These are phyloP conservation scores for Pseudoscleropodium purum DNA, from an alignment of 225 moss, liverwort and hornwort genomes.

Conservation along the genomic window DNA sequence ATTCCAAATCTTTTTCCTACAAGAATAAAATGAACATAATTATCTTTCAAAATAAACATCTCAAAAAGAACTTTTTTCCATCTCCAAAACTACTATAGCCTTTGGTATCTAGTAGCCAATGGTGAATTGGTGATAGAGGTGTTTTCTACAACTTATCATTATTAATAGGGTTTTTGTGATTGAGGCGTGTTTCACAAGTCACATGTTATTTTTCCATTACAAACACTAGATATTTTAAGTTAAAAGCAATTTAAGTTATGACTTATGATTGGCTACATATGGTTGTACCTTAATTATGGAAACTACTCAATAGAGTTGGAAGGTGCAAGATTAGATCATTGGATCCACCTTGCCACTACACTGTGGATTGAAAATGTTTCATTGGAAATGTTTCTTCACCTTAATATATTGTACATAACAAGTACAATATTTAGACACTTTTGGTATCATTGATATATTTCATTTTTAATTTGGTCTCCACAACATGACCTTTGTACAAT, in stretches of 20 bases:
- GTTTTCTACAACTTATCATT: not conserved
- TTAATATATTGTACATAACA: too few species aligned
- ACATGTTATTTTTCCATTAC: not conserved
- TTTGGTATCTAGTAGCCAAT: not conserved
- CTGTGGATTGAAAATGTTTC: not conserved
- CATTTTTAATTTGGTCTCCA: not conserved
- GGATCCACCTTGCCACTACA: not conserved
- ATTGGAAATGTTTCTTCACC: not conserved
- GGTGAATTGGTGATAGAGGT: not conserved
- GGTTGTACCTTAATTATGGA: not conserved
- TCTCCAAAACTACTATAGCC: too few species aligned
- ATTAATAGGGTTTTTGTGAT: not conserved
- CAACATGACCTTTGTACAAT: not conserved
- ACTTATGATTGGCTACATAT: not conserved
- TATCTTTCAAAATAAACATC: not conserved
- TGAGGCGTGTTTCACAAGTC: not conserved
- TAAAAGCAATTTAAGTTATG: not conserved
- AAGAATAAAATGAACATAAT: not conserved
- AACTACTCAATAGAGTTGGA: not conserved
- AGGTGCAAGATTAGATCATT: not conserved
- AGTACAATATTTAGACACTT: not conserved
- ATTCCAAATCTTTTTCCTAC: not conserved
- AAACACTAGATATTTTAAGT: not conserved
- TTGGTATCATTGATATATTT: fast-evolving
- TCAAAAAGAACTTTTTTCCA: fast-evolving